These are phyloP conservation scores for Boletus subparvulus DNA, from an alignment of 768 basidiomycete species.

Conservation along the genomic window DNA sequence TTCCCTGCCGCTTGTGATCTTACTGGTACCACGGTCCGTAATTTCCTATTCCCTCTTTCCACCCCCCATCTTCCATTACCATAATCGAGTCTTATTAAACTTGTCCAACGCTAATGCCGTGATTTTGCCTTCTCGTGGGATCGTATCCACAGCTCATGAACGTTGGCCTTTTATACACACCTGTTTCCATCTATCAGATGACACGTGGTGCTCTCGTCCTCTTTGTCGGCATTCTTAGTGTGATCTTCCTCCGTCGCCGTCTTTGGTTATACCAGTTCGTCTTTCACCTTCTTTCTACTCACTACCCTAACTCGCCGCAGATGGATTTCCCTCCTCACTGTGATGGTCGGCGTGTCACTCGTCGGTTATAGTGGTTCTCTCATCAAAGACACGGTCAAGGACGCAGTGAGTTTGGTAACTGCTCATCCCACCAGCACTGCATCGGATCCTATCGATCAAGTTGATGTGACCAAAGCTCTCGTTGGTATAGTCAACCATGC, in stretches of 20 bases:
- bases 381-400: slow-evolving; percentile 69
- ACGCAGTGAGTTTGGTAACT: slow-evolving; percentile 31
- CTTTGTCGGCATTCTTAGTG: slow-evolving; percentile 89
- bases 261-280: slow-evolving; percentile 84
- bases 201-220: slow-evolving; percentile 89
- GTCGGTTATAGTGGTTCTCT: slow-evolving; percentile 91
- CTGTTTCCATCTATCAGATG: slow-evolving; percentile 98
- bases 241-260: slow-evolving; percentile 83
- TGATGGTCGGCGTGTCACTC: slow-evolving; percentile 79
- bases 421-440: slow-evolving; percentile 31
- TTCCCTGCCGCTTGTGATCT: slow-evolving; percentile 88
- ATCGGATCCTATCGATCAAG: slow-evolving; percentile 50
- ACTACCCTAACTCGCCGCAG: slow-evolving; percentile 36
- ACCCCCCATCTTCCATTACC: slow-evolving; percentile 7
- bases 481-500: slow-evolving; percentile 49
- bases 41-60: slow-evolving; percentile 13
- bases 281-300: slow-evolving; percentile 4
- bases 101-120: slow-evolving; percentile 19
- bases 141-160: slow-evolving; percentile 71
- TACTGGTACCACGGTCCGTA: slow-evolving; percentile 82
- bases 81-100: slow-evolving; percentile 3
- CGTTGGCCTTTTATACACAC: slow-evolving; percentile 91
- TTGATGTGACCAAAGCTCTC: slow-evolving; percentile 68
- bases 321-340: slow-evolving; percentile 88
- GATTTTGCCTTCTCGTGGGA: slow-evolving; percentile 10